These are phyloP conservation scores for Fonsecaea nubica DNA, from an alignment of 2,329 filamentous ascomycete genomes.

Conservation along the genomic window DNA sequence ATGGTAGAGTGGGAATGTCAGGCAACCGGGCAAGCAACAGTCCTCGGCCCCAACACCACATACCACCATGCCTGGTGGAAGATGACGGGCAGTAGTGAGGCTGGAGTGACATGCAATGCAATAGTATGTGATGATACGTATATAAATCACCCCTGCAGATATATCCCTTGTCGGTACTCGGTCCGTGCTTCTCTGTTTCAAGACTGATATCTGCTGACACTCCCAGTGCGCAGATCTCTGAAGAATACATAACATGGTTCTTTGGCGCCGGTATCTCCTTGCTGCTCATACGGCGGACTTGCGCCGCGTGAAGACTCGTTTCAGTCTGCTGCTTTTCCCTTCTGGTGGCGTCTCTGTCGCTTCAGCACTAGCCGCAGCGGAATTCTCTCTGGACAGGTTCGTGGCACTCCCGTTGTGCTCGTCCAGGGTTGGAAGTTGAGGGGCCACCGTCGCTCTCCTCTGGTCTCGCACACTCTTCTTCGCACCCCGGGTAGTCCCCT, in stretches of 20 bases:
- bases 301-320: constrained; percentile 26
- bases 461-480: constrained; percentile 9
- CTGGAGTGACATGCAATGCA: neutral
- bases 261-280: neutral
- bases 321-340: constrained; percentile 26
- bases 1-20: neutral
- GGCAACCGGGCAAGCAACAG: neutral
- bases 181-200: neutral
- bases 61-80: neutral
- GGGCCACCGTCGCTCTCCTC: constrained; percentile 23
- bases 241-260: neutral
- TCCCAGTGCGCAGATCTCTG: neutral
- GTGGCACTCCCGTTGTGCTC: constrained; percentile 16
- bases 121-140: neutral
- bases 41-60: neutral
- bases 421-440: constrained; percentile 17
- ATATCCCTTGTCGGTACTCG: neutral
- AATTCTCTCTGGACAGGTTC: constrained; percentile 10
- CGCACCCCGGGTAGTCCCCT: constrained; percentile 6
- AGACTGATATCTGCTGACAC: neutral
- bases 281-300: constrained; percentile 18
- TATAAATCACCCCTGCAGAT: neutral
- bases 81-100: neutral
- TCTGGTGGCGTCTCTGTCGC: constrained; percentile 7
- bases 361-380: neutral